Conservation (phyloP, 345 rosid genomes). For the Geranium rotundifolium region DNA sequence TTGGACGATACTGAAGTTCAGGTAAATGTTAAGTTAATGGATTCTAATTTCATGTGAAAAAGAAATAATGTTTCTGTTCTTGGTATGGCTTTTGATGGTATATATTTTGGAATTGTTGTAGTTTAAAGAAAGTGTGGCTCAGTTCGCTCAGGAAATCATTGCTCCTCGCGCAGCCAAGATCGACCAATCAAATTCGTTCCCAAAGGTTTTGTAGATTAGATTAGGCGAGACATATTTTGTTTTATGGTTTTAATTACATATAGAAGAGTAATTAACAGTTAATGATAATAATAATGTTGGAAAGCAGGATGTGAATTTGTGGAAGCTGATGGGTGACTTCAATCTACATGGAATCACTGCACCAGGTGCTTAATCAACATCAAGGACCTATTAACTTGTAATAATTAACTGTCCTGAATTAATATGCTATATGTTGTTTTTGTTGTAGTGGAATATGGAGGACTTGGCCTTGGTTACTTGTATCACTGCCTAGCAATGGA, state of each 20-base stretch:
- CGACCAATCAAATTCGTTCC: conserved; percentile 68
- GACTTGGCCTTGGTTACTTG: conserved; percentile 92
- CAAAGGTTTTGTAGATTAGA: conserved; percentile 31
- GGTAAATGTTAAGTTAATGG: conserved; percentile 22
- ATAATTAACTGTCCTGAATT: neutral
- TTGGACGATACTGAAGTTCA: conserved; percentile 88
- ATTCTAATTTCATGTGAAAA: neutral
- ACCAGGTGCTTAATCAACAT: conserved; percentile 38
- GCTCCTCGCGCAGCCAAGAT: conserved; percentile 69
- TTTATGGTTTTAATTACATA: too few relatives aligned
- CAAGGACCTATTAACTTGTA: neutral
- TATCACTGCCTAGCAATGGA: conserved; percentile 89
- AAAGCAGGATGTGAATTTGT: conserved; percentile 63
- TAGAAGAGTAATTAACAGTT: too few relatives aligned
- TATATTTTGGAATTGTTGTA: conserved; percentile 15
- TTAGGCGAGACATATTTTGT: conserved; percentile 1
- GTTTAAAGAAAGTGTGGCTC: conserved; percentile 86
- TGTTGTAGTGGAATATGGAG: conserved; percentile 78
- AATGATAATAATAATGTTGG: too few relatives aligned
- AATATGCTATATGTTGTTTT: too few relatives aligned
- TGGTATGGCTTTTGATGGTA: neutral
- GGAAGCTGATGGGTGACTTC: conserved; percentile 95
- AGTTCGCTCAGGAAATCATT: conserved; percentile 64
- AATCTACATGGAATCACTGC: conserved; percentile 91
- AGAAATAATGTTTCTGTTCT: conserved; percentile 1